Evolutionary conservation across 2,329 filamentous ascomycete species (phyloP), one percentile per base, ranked within the genome.

Genomic region (Meredithiella fracta): DNA sequence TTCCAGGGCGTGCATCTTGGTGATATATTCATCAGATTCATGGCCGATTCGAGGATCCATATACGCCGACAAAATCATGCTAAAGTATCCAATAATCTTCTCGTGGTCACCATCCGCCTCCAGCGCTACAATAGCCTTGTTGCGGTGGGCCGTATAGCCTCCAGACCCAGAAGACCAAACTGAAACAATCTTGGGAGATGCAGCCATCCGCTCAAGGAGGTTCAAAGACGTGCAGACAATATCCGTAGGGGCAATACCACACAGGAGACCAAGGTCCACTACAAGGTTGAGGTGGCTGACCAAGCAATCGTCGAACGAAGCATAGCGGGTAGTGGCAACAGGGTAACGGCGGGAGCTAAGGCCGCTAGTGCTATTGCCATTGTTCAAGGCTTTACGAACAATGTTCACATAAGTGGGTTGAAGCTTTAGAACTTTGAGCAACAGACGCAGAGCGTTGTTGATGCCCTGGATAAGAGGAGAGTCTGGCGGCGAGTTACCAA

Each of bases 351-450:
- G 50, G 38, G 31, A 20, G 23, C 29, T 40, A 38, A 20, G n/a
- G 26, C 77, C 73, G 53, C 76, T 72, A 9, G 87, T 68, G 2
- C 90, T 88, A 17, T 37, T 31, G 31, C 17, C 55, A 37, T 56
- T 56, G n/a, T 26, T 40, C 9, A 52, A 26, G 20, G 47, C 51
- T 29, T 58, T 58, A 54, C 85, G 80, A 15, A 97, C 85, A 54
- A 98, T 80, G 64, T 97, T 84, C 44, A 94, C 76, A 65, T 94
- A 98, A 0, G 91, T 97, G 15, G 88, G 79, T 65, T 98, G 92
- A 17, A 95, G 77, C 60, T 90, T 86, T 65, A 97, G 75, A 3
- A 94, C 80, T 60, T 85, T 77, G 59, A 85, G 82, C 67, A 97
- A 82, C 51, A 95, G 82, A 64, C 94, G 81, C 34, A 98, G 79